Evolutionary conservation across 305 asterid genomes (phyloP), one percentile per base, ranked within the genome.

Genomic region (Solanum hybrid): DNA sequence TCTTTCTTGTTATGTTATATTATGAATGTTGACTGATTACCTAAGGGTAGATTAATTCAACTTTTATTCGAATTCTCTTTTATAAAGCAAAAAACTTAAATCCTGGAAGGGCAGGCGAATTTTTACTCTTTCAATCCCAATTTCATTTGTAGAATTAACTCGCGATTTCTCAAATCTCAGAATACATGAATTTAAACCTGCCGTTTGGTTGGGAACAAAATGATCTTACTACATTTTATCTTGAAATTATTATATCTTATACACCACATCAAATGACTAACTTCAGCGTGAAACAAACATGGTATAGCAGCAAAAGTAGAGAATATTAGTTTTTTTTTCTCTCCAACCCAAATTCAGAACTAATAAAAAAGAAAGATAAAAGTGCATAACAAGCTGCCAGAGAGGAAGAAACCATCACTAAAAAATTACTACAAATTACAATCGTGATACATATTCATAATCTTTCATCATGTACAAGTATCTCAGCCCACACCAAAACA

Each of bases 401-500:
- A 81, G 64, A 38, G n/a, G n/a, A n/a, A 66, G 75, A 69, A 69
- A 82, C 17, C 87, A 40, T 82, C 87, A 42, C 38, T 82, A 38
- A 15, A 42, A 7, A 81, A 27, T 7, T 38, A 82, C 72, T 82
- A 82, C 19, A 45, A 82, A 82, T 82, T 81, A 82, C 72, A 82
- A 27, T 29, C 37, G 40, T 29, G 71, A 27, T 82, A 27, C 29
- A 82, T 26, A 82, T 17, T 45, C 87, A 82, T 45, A 19, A 29
- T 82, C 26, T 7, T 45, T 69, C 27, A 22, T 73, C 38, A 64
- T 88, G 86, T 90, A 87, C 88, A 90, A 89, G 88, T 90, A 86
- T 87, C 88, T 86, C 72, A 29, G 80, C 60, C 82, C 45, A 56
- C 86, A 77, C 34, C 22, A 40, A 14, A 34, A 64, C 82, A 22